These are phyloP conservation scores for Tolypocladium tropicale DNA, from an alignment of 2,329 filamentous ascomycete species.

Conservation along the genomic window DNA sequence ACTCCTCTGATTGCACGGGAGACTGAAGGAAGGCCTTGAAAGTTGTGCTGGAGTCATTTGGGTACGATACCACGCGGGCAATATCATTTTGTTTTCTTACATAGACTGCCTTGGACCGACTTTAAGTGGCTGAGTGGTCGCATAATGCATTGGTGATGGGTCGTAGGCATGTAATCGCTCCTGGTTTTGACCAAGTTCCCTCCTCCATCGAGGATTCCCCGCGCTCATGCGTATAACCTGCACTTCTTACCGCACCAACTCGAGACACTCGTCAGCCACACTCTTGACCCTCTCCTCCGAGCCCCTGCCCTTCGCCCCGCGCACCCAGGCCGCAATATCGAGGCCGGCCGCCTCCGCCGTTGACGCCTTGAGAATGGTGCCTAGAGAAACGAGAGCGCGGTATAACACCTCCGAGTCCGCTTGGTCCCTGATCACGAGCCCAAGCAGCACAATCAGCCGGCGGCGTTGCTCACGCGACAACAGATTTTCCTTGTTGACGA, in stretches of 20 bases:
- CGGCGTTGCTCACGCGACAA: slow-evolving; percentile 21
- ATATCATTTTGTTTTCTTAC: background rate
- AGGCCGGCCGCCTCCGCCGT: slow-evolving; percentile 31
- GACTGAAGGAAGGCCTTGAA: background rate
- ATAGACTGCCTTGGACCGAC: too few species aligned
- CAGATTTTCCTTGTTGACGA: slow-evolving; percentile 41
- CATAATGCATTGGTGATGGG: background rate
- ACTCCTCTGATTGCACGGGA: background rate
- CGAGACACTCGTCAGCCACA: slow-evolving; percentile 36
- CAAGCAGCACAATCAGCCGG: slow-evolving; percentile 49
- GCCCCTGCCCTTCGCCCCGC: slow-evolving; percentile 30
- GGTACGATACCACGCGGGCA: background rate
- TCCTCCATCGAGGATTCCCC: background rate
- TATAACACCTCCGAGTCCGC: slow-evolving; percentile 77
- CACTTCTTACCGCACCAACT: slow-evolving; percentile 12
- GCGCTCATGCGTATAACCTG: background rate
- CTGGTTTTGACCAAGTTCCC: background rate
- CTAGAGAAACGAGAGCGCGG: slow-evolving; percentile 69
- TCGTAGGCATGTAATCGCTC: background rate
- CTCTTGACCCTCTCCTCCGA: slow-evolving; percentile 36
- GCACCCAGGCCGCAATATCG: slow-evolving; percentile 29
- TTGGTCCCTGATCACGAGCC: slow-evolving; percentile 52
- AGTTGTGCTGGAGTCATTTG: background rate
- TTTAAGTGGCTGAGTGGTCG: background rate
- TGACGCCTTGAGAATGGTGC: slow-evolving; percentile 56